Base-by-base conservation (phyloP, 2,329 filamentous ascomycete genomes). In the Colletotrichum truncatum region DNA sequence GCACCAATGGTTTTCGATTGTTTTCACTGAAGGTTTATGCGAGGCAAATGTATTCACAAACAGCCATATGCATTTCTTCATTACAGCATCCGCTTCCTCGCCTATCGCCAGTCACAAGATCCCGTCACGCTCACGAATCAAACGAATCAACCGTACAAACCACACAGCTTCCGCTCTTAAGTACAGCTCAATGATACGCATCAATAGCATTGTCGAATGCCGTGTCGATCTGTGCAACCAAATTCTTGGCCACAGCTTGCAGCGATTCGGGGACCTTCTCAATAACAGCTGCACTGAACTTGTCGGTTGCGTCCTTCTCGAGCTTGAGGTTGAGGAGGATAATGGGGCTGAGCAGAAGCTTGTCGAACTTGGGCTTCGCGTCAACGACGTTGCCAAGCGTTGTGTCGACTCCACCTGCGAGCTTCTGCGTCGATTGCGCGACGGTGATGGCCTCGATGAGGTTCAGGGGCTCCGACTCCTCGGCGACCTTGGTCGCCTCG, bases 341-440 rank as follows among this genome's bases (percentile, higher is more conserved):
- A 34, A 82, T 69, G 0, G 82, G 80, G 48, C 73, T 75, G 34
- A 85, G 67, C 2, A 81, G 55, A 6, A 83, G 70, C 38, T 73
- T 72, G 67, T 83, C 78, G 62, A 85, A 85, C 66, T 81, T 80
- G 18, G 72, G 74, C 72, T 83, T 82, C 26, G 75, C 70, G 10
- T 62, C 69, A 63, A 82, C 73, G 21, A 84, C 70, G n/a, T 74
- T 73, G 7, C 71, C 68, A 28, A 84, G 74, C 4, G 79, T 79
- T 30, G 68, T 56, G 67, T 81, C 76, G 65, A 83, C 79, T n/a
- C 72, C 71, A 10, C 46, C 57, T 45, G 76, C 73, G 25, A 85
- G 76, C 7, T 73, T 67, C 3, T 68, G 59, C 5, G 80, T 79
- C 3, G 78, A 75, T 16, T 68, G 54, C 59, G 79, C 81, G 6